Evolutionary conservation across 345 rosid species (phyloP).

Genomic region (Nephelium lappaceum): DNA sequence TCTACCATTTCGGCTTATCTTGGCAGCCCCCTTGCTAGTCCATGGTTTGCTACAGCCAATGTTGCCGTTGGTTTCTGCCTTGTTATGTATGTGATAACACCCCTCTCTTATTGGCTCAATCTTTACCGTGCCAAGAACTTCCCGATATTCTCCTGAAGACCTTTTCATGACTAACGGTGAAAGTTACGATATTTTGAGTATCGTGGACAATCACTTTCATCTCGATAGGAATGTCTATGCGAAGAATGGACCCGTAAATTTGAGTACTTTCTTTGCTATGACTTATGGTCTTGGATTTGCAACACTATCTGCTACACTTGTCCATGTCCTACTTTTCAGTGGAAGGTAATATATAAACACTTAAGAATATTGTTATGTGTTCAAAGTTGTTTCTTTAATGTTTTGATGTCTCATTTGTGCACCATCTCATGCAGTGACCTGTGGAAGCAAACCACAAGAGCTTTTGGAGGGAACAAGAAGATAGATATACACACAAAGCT

Average conservation of each 20-base stretch:
- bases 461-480: slow-evolving; percentile 49
- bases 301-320: slow-evolving; percentile 61
- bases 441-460: slow-evolving; percentile 59
- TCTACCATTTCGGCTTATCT: slow-evolving; percentile 66
- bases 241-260: slow-evolving; percentile 49
- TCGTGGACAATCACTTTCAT: slow-evolving; percentile 55
- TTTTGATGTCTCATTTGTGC: slow-evolving; percentile 4
- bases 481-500: slow-evolving; percentile 80
- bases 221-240: slow-evolving; percentile 56
- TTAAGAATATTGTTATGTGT: neutral
- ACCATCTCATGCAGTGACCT: slow-evolving; percentile 47
- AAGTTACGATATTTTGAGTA: slow-evolving; percentile 53
- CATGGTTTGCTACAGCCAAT: slow-evolving; percentile 78
- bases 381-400: neutral
- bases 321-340: slow-evolving; percentile 67
- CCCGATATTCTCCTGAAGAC: slow-evolving; percentile 54
- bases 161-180: slow-evolving; percentile 59
- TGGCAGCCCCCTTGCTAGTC: slow-evolving; percentile 85
- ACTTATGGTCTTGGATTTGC: slow-evolving; percentile 87
- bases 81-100: slow-evolving; percentile 63
- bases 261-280: slow-evolving; percentile 77
- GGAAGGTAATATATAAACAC: slow-evolving; percentile 47
- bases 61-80: slow-evolving; percentile 57
- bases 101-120: slow-evolving; percentile 64
- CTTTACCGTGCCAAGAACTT: slow-evolving; percentile 70